Evolutionary conservation across 495 filamentous ascomycete genomes (phyloP).

Genomic region (Umbilicaria muhlenbergii): DNA sequence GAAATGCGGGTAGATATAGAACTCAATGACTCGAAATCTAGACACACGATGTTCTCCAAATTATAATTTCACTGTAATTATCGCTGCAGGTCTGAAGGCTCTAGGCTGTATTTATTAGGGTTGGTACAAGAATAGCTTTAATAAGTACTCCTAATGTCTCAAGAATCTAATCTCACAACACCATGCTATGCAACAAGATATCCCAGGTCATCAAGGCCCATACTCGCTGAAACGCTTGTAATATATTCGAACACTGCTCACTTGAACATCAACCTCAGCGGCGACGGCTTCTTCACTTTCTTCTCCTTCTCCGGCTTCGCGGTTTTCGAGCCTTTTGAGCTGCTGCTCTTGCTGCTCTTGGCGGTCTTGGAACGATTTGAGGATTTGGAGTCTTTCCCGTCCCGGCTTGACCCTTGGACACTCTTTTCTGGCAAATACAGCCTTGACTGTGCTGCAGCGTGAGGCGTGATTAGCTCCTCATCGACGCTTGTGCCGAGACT

Average conservation of each 20-base stretch:
- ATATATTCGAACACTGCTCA: background rate
- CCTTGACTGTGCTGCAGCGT: conserved; percentile 46
- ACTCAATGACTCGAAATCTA: too few relatives aligned
- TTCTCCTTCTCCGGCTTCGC: conserved; percentile 16
- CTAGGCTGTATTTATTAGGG: too few relatives aligned
- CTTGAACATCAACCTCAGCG: conserved; percentile 12
- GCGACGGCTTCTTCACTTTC: conserved; percentile 13
- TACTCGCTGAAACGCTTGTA: conserved; percentile 7
- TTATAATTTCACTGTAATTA: too few relatives aligned
- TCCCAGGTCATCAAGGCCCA: background rate
- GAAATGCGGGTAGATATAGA: too few relatives aligned
- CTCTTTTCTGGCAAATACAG: conserved; percentile 28
- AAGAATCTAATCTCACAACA: background rate
- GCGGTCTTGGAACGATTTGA: conserved; percentile 4
- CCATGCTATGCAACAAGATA: background rate
- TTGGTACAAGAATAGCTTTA: too few relatives aligned
- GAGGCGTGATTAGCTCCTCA: conserved; percentile 71
- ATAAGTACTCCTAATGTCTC: too few relatives aligned
- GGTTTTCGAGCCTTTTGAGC: conserved; percentile 11
- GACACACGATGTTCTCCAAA: too few relatives aligned
- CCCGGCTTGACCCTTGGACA: conserved; percentile 7
- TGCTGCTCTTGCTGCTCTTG: conserved; percentile 10
- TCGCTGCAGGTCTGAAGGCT: too few relatives aligned
- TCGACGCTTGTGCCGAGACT: conserved; percentile 58
- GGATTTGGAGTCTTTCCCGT: conserved; percentile 11